Conservation (phyloP, 495 filamentous ascomycete genomes). For the Penicillium diatomitis region DNA sequence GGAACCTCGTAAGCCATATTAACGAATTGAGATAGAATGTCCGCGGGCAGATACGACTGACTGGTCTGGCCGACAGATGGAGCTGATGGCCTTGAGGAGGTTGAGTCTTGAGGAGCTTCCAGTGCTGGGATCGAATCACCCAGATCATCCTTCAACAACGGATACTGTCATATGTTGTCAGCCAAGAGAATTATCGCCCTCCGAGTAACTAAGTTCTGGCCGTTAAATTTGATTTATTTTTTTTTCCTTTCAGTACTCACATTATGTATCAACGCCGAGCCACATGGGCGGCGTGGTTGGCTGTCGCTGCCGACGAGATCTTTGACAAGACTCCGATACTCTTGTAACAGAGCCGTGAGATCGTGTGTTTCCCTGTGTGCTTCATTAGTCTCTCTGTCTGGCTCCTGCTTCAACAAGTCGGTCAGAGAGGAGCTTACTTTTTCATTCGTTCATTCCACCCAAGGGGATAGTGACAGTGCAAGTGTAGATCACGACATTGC, state of each 20-base stretch:
- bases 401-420: too few relatives aligned
- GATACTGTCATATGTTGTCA: background rate
- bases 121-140: background rate
- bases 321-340: background rate
- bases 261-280: background rate
- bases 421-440: background rate
- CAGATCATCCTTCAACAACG: background rate
- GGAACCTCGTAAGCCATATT: too few relatives aligned
- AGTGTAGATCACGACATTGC: conserved; percentile 42
- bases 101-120: background rate
- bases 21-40: too few relatives aligned
- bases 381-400: background rate
- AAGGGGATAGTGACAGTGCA: conserved; percentile 41
- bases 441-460: conserved; percentile 45
- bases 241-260: background rate
- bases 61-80: too few relatives aligned
- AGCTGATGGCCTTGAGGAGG: background rate
- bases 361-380: background rate
- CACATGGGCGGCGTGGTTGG: background rate
- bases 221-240: background rate
- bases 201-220: too few relatives aligned
- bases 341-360: background rate
- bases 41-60: too few relatives aligned
- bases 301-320: background rate
- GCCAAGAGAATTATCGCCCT: too few relatives aligned